Conservation (phyloP, 371 early-diverging fungal species). For the Mortierella sp. region DNA sequence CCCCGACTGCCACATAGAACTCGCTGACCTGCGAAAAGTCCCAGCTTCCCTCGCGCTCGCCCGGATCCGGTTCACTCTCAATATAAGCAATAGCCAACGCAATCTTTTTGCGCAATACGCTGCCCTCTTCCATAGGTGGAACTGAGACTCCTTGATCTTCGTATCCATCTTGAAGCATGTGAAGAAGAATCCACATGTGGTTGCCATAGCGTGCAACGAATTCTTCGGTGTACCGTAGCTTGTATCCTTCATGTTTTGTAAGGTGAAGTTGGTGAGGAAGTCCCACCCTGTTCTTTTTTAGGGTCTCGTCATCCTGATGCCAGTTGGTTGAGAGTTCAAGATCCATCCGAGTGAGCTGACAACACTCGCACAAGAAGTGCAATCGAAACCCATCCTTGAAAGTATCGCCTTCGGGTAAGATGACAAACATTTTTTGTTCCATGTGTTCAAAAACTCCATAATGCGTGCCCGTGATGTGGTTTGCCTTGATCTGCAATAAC, state of each 20-base stretch:
- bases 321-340: background rate
- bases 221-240: conserved; percentile 13
- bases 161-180: conserved; percentile 18
- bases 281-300: background rate
- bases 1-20: conserved; percentile 11
- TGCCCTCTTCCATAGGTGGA: conserved; percentile 5
- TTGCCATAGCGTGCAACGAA: conserved; percentile 23
- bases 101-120: conserved; percentile 1
- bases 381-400: conserved; percentile 18
- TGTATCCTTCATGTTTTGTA: conserved; percentile 26
- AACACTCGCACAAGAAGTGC: conserved; percentile 31
- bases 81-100: conserved; percentile 10
- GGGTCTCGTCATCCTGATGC: background rate
- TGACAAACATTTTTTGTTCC: conserved; percentile 20
- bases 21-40: conserved; percentile 22
- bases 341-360: conserved; percentile 13
- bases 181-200: conserved; percentile 19
- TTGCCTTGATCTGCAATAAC: conserved; percentile 12
- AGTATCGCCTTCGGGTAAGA: conserved; percentile 18
- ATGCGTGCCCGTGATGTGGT: conserved; percentile 17
- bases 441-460: conserved; percentile 21
- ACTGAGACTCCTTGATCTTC: conserved; percentile 16
- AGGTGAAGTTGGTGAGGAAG: conserved; percentile 24
- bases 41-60: conserved; percentile 24
- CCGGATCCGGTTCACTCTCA: conserved; percentile 18